A percentile compares a stretch with the other conserved stretches of the same genome.
Conservation (phyloP, 176 grass and related monocot species). For the Musa troglodytarum region DNA sequence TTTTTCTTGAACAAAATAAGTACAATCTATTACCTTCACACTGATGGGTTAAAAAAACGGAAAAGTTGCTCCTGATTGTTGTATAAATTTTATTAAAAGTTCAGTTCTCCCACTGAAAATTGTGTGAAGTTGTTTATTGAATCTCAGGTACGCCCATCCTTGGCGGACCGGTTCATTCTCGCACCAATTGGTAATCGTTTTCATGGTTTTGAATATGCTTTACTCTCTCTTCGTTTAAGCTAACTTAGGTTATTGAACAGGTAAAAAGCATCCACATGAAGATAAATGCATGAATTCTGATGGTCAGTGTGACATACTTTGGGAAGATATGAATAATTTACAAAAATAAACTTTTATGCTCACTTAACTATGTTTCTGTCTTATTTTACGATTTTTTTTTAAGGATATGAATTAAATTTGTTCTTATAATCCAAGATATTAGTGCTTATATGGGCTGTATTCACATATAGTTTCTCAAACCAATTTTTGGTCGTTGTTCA, state of each 20-base stretch:
- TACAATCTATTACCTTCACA: background rate
- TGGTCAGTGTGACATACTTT: constrained; percentile 42
- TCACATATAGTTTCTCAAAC: background rate
- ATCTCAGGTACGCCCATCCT: constrained; percentile 55
- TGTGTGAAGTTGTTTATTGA: constrained; percentile 4
- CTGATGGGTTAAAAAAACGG: background rate
- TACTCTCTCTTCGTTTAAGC: constrained; percentile 9
- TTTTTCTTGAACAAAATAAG: background rate
- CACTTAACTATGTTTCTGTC: background rate
- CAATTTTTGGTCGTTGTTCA: background rate
- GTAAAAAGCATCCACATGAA: constrained; percentile 41
- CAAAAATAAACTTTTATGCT: background rate
- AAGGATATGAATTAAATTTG: background rate
- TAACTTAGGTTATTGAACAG: constrained; percentile 33
- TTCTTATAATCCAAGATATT: background rate
- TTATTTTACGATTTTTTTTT: constrained; percentile 21
- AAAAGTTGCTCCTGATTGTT: background rate
- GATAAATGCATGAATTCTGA: constrained; percentile 56
- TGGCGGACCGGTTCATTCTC: constrained; percentile 63
- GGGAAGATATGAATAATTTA: background rate
- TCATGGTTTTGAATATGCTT: background rate
- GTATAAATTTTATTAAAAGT: background rate
- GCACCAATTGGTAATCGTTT: constrained; percentile 68
- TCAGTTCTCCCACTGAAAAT: background rate
- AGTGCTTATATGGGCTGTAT: background rate